Conservation (phyloP, 768 basidiomycete genomes). For the Cystobasidiopsis lactophilus region DNA sequence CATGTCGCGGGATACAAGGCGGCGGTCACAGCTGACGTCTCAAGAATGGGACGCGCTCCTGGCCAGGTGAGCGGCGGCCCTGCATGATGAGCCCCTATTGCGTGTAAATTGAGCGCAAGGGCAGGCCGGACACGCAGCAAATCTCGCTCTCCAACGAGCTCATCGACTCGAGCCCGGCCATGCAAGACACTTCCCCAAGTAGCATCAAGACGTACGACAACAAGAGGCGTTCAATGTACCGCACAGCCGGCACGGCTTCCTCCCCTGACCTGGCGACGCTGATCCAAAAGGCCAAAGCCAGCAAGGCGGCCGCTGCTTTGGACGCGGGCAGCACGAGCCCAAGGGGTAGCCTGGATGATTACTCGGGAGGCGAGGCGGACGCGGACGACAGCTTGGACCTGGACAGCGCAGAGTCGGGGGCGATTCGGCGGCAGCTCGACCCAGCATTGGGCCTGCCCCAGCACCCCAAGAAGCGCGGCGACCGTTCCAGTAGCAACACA, state of each 20-base stretch:
- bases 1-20: too few species aligned
- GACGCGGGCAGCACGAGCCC: conserved; percentile 8
- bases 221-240: conserved; percentile 36
- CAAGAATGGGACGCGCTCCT: too few species aligned
- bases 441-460: neutral
- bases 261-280: conserved; percentile 80
- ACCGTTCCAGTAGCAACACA: neutral
- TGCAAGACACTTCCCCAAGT: neutral
- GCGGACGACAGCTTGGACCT: neutral
- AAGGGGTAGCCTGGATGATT: too few species aligned
- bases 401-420: neutral
- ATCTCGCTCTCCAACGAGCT: neutral
- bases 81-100: neutral
- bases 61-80: neutral
- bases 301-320: conserved; percentile 31
- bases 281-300: conserved; percentile 57
- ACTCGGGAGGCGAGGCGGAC: neutral
- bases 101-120: neutral
- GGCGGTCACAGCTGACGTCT: too few species aligned
- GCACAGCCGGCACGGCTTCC: conserved; percentile 68
- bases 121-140: neutral
- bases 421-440: neutral
- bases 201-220: neutral
- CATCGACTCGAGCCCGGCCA: neutral
- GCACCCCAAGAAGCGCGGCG: neutral